A percentile compares a stretch with the other conserved stretches of the same genome.
phyloP scores from a whole-genome alignment of 352 stramenopile genomes.

The Pythium coloratum region DNA sequence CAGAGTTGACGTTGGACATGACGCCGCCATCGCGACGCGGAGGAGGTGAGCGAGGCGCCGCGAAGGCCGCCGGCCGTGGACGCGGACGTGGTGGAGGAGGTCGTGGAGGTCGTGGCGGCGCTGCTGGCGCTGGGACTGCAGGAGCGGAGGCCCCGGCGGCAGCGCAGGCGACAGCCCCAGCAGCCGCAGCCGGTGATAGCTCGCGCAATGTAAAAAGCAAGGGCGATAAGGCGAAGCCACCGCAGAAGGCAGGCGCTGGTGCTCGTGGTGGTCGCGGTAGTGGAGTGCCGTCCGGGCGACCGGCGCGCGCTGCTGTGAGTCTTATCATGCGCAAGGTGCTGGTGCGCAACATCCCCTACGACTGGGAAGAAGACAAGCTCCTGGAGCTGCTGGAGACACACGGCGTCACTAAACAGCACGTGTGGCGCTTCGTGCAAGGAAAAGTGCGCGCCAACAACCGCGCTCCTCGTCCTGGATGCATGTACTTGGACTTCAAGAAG shows the following conservation, averaged over 20 bases:
- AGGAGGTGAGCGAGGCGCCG: conserved; percentile 12
- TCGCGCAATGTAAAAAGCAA: conserved; percentile 7
- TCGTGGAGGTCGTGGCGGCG: background rate
- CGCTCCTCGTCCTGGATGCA: conserved; percentile 38
- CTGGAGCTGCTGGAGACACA: conserved; percentile 37
- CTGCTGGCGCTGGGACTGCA: background rate
- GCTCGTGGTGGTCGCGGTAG: conserved; percentile 19
- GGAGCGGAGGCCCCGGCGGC: background rate
- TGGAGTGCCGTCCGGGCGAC: conserved; percentile 24
- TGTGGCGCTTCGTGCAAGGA: conserved; percentile 71
- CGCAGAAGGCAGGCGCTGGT: conserved; percentile 10
- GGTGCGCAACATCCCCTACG: conserved; percentile 64
- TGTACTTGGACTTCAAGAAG: conserved; percentile 80
- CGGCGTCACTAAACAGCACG: conserved; percentile 35
- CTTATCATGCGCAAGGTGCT: conserved; percentile 65
- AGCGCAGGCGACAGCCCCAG: background rate
- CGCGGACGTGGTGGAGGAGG: conserved; percentile 16
- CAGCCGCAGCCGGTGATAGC: background rate
- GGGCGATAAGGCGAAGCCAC: conserved; percentile 2
- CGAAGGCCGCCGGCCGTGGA: conserved; percentile 11
- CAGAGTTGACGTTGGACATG: conserved; percentile 20
- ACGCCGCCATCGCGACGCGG: conserved; percentile 21
- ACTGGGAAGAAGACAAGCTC: conserved; percentile 40
- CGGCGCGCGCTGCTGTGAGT: conserved; percentile 31
- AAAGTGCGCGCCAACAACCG: conserved; percentile 60